These are phyloP conservation scores for Dacryopinax primogenitus DNA, from an alignment of 768 basidiomycete genomes.

Conservation along the genomic window DNA sequence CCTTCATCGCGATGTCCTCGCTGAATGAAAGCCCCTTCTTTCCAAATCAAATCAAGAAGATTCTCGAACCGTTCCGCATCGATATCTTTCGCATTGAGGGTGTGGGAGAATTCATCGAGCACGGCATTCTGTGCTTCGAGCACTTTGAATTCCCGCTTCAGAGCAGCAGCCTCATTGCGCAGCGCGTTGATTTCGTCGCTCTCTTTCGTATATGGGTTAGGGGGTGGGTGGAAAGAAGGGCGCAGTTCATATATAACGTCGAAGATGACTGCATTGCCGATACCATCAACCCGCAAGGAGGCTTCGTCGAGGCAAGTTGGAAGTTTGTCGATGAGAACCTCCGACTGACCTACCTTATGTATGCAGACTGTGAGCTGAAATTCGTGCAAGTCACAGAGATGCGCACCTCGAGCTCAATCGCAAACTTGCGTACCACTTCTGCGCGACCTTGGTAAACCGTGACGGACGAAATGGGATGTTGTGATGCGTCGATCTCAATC, in stretches of 20 bases:
- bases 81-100: constrained; percentile 30
- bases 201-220: background rate
- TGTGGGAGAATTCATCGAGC: constrained; percentile 23
- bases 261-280: constrained; percentile 36
- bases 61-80: constrained; percentile 20
- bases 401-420: constrained; percentile 14
- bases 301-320: constrained; percentile 40
- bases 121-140: background rate
- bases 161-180: background rate
- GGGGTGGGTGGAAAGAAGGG: background rate
- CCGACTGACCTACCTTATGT: constrained; percentile 40
- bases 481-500: constrained; percentile 13
- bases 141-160: constrained; percentile 2
- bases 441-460: constrained; percentile 13
- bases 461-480: constrained; percentile 10
- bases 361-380: background rate
- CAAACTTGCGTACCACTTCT: constrained; percentile 10
- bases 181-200: background rate
- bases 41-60: constrained; percentile 33
- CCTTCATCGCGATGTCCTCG: constrained; percentile 27
- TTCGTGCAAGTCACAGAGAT: background rate
- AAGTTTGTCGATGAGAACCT: constrained; percentile 39
- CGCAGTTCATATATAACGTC: constrained; percentile 37
- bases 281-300: constrained; percentile 41
- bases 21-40: constrained; percentile 14